Conservation (phyloP, 2,329 filamentous ascomycete species). For the Scorias spongiosa region DNA sequence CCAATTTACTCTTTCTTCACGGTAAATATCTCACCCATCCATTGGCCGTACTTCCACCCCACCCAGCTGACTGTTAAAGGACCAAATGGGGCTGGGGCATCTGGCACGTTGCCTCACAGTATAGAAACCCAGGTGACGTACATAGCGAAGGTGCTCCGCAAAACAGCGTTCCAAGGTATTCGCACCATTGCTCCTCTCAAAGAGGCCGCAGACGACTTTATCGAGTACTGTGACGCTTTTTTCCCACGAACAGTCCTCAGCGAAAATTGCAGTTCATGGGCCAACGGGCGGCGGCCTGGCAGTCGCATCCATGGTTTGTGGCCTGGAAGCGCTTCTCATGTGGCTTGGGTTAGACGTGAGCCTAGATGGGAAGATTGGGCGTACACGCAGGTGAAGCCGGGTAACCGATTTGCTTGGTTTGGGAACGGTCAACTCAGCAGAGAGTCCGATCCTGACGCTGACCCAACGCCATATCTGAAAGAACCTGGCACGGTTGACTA, state of each 20-base stretch:
- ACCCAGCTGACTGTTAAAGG: constrained; percentile 17
- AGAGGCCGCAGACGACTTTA: constrained; percentile 33
- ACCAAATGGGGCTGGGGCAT: constrained; percentile 42
- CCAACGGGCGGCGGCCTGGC: constrained; percentile 23
- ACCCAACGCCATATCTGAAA: constrained; percentile 30
- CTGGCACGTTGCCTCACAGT: constrained; percentile 50
- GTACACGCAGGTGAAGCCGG: constrained; percentile 15
- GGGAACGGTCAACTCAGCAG: constrained; percentile 31
- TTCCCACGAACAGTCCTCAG: constrained; percentile 25
- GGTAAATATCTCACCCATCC: constrained; percentile 24
- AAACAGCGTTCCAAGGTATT: constrained; percentile 48
- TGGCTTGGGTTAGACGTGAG: constrained; percentile 24
- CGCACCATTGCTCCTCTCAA: constrained; percentile 41
- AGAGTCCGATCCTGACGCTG: constrained; percentile 29
- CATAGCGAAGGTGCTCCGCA: constrained; percentile 49
- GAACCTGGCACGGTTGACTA: background rate
- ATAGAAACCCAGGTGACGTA: constrained; percentile 51
- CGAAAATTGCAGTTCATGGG: constrained; percentile 20
- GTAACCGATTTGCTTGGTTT: constrained; percentile 26
- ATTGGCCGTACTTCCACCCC: constrained; percentile 23
- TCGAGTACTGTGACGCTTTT: constrained; percentile 19
- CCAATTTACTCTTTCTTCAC: constrained; percentile 30
- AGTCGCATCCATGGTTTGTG: constrained; percentile 24
- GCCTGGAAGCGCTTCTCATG: constrained; percentile 25
- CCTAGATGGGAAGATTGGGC: constrained; percentile 26